These are phyloP conservation scores for Puya raimondii DNA, from an alignment of 176 grass and related monocot species.

Conservation along the genomic window DNA sequence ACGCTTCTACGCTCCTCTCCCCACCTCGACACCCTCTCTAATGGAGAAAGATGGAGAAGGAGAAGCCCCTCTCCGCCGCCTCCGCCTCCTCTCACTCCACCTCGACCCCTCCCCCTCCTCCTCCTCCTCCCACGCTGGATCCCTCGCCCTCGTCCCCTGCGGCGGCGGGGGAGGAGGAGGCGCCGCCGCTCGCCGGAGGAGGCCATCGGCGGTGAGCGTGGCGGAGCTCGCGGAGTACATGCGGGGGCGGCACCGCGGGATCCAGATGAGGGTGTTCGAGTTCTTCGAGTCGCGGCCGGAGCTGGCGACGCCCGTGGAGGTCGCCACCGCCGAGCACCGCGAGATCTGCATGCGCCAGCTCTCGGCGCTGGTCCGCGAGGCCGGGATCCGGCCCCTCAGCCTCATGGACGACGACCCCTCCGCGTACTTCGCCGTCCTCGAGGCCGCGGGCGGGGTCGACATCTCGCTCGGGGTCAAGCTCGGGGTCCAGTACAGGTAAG, in stretches of 20 bases:
- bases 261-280: constrained; percentile 56
- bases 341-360: constrained; percentile 89
- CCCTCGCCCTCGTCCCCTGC: constrained; percentile 40
- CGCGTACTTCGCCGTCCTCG: constrained; percentile 72
- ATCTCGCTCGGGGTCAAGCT: constrained; percentile 86
- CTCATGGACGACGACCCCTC: constrained; percentile 41
- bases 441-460: constrained; percentile 72
- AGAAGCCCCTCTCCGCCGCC: constrained; percentile 35
- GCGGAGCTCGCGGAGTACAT: constrained; percentile 43
- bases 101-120: constrained; percentile 28
- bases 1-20: background rate
- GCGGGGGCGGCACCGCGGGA: constrained; percentile 32
- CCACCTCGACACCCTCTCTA: constrained; percentile 19
- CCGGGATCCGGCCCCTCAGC: constrained; percentile 71
- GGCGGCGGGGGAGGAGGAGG: constrained; percentile 2
- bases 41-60: constrained; percentile 10
- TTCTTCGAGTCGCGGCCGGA: constrained; percentile 61
- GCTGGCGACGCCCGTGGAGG: constrained; percentile 80
- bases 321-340: constrained; percentile 54
- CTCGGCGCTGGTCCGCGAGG: constrained; percentile 61
- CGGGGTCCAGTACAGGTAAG: constrained; percentile 97
- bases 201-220: constrained; percentile 29
- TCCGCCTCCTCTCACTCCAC: constrained; percentile 46
- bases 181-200: background rate
- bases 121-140: background rate